These are phyloP conservation scores for Xylaria curta DNA, from an alignment of 495 filamentous ascomycete genomes.

Conservation along the genomic window DNA sequence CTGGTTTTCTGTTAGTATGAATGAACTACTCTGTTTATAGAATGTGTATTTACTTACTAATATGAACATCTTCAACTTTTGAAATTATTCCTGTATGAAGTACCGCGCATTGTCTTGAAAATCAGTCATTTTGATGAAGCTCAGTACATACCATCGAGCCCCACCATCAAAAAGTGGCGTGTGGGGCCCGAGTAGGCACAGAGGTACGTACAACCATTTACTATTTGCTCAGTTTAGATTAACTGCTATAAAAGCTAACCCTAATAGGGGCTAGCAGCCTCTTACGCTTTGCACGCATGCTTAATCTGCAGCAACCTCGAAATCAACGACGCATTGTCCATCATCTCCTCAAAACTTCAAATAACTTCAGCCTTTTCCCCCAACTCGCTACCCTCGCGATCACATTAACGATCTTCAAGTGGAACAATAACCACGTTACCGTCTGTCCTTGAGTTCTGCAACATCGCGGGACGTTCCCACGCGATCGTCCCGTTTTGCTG, in stretches of 20 bases:
- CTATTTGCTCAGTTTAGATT: conserved; percentile 5
- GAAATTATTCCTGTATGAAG: conserved; percentile 15
- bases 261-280: not conserved
- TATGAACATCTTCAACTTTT: conserved; percentile 48
- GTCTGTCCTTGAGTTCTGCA: not conserved
- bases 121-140: not conserved
- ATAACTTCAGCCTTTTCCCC: not conserved
- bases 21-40: not conserved
- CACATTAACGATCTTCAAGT: conserved; percentile 1
- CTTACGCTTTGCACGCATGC: not conserved
- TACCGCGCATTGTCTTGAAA: conserved; percentile 4
- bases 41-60: conserved; percentile 21
- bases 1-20: conserved; percentile 38
- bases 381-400: not conserved
- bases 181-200: not conserved
- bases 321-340: not conserved
- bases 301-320: conserved; percentile 3
- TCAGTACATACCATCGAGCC: not conserved
- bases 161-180: conserved; percentile 18
- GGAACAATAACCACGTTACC: not conserved
- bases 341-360: not conserved
- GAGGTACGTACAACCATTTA: not conserved
- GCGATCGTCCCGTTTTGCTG: not conserved
- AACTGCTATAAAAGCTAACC: not conserved
- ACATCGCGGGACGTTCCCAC: not conserved